A percentile compares a stretch with the other conserved stretches of the same genome.
These are phyloP conservation scores for Henckelia pumila DNA, from an alignment of 257 asterid species.

Conservation along the genomic window DNA sequence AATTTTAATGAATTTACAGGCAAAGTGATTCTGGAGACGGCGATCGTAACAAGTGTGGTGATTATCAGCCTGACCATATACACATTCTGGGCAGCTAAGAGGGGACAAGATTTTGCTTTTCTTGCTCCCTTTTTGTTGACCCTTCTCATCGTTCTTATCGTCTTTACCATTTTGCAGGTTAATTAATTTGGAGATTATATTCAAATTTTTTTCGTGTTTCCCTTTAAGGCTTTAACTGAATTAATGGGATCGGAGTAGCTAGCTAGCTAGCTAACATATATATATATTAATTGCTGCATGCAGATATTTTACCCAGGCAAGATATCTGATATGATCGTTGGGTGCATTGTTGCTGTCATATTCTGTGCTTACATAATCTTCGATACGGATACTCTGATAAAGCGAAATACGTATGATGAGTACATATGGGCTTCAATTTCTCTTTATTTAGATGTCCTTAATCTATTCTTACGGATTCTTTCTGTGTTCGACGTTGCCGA, in stretches of 20 bases:
- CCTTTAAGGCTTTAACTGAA: too few species aligned
- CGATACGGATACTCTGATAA: slow-evolving; percentile 48
- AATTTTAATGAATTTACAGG: too few species aligned
- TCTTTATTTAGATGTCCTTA: slow-evolving; percentile 53
- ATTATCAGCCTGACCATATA: slow-evolving; percentile 51
- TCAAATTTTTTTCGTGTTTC: too few species aligned
- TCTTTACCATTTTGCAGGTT: slow-evolving; percentile 50
- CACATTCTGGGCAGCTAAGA: slow-evolving; percentile 77
- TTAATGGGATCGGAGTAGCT: too few species aligned
- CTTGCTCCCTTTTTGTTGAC: slow-evolving; percentile 47
- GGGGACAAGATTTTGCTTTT: slow-evolving; percentile 57
- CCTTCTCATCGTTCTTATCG: slow-evolving; percentile 30
- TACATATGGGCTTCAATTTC: slow-evolving; percentile 59
- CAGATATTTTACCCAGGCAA: slow-evolving; percentile 62
- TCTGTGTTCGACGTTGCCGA: too few species aligned
- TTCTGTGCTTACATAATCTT: slow-evolving; percentile 47
- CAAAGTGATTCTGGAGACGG: slow-evolving; percentile 46
- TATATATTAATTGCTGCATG: too few species aligned
- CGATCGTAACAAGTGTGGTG: slow-evolving; percentile 42
- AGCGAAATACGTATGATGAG: slow-evolving; percentile 44
- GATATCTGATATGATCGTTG: slow-evolving; percentile 37
- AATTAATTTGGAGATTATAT: too few species aligned
- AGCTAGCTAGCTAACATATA: too few species aligned
- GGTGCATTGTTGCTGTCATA: slow-evolving; percentile 34
- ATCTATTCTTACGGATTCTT: slow-evolving; percentile 39